A percentile compares a stretch with the other conserved stretches of the same genome.
Evolutionary conservation across 208 protist genomes (phyloP).

Genomic region (Trypanosoma cruzi): DNA sequence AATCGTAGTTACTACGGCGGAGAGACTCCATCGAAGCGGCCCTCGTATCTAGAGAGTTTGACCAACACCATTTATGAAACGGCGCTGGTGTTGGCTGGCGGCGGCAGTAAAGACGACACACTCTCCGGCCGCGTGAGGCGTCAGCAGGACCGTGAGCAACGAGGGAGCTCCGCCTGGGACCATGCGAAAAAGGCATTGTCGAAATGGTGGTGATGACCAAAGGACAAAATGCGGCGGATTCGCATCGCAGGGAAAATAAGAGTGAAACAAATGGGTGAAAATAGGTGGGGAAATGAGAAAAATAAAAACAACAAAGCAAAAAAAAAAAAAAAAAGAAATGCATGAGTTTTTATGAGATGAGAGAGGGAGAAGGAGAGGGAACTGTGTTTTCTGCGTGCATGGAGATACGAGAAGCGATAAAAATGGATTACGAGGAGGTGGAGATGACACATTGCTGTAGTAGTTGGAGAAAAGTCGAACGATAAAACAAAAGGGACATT

Average conservation of each 20-base stretch:
- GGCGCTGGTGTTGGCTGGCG: constrained; percentile 58
- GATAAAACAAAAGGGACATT: not conserved
- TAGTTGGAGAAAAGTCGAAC: not conserved
- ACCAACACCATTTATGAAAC: constrained; percentile 65
- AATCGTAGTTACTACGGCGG: constrained; percentile 68
- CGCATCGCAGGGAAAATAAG: constrained; percentile 1
- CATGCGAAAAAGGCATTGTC: constrained; percentile 56
- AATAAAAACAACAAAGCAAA: constrained; percentile 1
- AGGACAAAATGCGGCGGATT: not conserved
- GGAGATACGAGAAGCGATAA: not conserved
- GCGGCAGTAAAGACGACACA: constrained; percentile 37
- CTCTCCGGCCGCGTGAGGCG: constrained; percentile 62
- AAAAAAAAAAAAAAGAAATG: not conserved
- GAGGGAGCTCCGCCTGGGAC: constrained; percentile 31
- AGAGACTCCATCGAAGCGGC: constrained; percentile 18
- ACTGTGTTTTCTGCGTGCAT: not conserved
- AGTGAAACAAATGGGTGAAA: constrained; percentile 13
- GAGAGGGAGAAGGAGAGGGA: not conserved
- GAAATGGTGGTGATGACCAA: constrained; percentile 62
- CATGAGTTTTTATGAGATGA: not conserved
- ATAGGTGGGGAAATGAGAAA: not conserved
- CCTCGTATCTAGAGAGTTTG: constrained; percentile 59
- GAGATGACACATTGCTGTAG: not conserved
- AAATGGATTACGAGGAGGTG: not conserved
- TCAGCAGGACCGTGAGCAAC: constrained; percentile 37